Conservation (phyloP, 805 yeast genomes). For the Monosporozyma servazzii region DNA sequence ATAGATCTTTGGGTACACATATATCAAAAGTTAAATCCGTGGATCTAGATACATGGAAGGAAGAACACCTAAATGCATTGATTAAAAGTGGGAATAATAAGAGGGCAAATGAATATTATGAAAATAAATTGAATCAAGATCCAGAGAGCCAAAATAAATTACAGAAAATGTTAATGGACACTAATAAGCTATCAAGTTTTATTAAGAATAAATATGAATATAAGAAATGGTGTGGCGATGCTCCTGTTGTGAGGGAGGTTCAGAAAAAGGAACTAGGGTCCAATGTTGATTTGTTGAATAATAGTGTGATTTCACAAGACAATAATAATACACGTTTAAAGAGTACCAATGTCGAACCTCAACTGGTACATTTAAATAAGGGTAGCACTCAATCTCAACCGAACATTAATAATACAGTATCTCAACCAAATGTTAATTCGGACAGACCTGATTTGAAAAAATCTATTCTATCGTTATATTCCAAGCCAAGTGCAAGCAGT, state of each 20-base stretch:
- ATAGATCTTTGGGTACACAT: slow-evolving; percentile 91
- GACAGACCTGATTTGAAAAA: slow-evolving; percentile 81
- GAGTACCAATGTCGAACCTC: neutral
- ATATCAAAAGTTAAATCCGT: slow-evolving; percentile 87
- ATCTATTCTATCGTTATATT: slow-evolving; percentile 81
- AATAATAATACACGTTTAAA: neutral
- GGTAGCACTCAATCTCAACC: neutral
- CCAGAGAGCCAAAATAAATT: slow-evolving; percentile 33
- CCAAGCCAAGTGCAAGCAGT: slow-evolving; percentile 39
- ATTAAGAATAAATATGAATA: slow-evolving; percentile 86
- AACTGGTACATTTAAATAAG: neutral
- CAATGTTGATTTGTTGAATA: neutral
- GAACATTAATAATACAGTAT: slow-evolving; percentile 3
- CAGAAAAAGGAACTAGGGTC: neutral
- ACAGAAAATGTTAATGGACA: slow-evolving; percentile 45
- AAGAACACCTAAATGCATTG: slow-evolving; percentile 77
- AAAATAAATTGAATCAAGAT: slow-evolving; percentile 42
- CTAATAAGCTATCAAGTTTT: slow-evolving; percentile 75
- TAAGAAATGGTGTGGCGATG: slow-evolving; percentile 73
- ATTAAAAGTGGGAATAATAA: slow-evolving; percentile 76
- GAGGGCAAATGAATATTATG: slow-evolving; percentile 74
- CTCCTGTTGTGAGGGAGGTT: neutral
- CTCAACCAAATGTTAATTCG: slow-evolving; percentile 4
- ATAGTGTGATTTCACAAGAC: neutral
- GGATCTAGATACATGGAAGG: slow-evolving; percentile 94